Evolutionary conservation across 2,329 filamentous ascomycete genomes (phyloP).

Genomic region (Cryphonectria naterciae): DNA sequence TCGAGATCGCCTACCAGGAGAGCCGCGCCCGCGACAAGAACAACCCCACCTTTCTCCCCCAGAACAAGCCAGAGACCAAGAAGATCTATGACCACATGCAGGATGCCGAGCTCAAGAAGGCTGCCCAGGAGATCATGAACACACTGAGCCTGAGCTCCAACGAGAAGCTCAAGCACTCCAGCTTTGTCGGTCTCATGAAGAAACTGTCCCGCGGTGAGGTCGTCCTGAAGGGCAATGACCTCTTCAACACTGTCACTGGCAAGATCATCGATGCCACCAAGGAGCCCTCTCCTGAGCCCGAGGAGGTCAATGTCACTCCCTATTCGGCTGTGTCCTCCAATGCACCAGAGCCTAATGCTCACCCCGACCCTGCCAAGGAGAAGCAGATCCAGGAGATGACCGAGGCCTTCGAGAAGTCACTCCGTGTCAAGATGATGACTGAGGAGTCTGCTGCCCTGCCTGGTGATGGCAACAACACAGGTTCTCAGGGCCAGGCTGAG

Average conservation of each 20-base stretch:
- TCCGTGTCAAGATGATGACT: neutral
- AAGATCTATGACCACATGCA: constrained; percentile 44
- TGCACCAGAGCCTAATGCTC: neutral
- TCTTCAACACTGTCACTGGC: constrained; percentile 49
- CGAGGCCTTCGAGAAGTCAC: neutral
- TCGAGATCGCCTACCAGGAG: constrained; percentile 19
- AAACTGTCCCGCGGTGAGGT: constrained; percentile 74
- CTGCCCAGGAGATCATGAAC: constrained; percentile 71
- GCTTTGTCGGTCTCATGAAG: constrained; percentile 78
- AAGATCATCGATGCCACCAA: constrained; percentile 17
- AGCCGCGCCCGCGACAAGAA: constrained; percentile 29
- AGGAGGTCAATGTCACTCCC: neutral
- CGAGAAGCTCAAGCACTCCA: constrained; percentile 77
- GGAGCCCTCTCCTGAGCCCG: neutral
- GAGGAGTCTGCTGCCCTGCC: neutral
- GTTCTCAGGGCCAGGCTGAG: neutral
- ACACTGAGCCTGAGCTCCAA: constrained; percentile 70
- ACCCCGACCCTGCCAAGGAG: neutral
- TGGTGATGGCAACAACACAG: too few species aligned
- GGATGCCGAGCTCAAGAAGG: constrained; percentile 71
- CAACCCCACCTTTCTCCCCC: constrained; percentile 32
- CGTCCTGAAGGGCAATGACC: constrained; percentile 70
- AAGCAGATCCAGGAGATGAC: neutral
- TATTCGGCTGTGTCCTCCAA: neutral
- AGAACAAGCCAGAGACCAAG: constrained; percentile 39